Evolutionary conservation across 306 rosid genomes (phyloP).

Genomic region (Benincasa hispida): DNA sequence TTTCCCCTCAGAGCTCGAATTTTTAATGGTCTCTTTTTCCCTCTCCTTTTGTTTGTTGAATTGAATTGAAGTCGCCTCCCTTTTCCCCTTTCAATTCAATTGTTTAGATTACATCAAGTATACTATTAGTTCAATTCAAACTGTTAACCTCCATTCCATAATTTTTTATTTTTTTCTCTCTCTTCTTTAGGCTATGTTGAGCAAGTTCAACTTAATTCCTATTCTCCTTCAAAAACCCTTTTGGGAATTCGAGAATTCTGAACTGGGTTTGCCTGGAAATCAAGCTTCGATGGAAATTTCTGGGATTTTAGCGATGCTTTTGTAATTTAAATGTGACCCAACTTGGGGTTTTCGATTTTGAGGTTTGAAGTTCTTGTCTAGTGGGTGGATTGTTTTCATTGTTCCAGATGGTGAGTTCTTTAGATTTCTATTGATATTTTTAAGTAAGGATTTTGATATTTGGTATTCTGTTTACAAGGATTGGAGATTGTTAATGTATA

Average conservation of each 20-base stretch:
- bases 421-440: neutral
- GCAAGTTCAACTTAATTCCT: neutral
- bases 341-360: neutral
- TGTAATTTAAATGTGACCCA: neutral
- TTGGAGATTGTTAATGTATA: slow-evolving; percentile 5
- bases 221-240: neutral
- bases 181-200: neutral
- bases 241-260: neutral
- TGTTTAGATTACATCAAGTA: neutral
- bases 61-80: neutral
- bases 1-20: neutral
- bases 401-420: neutral
- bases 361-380: neutral
- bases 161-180: neutral
- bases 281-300: neutral
- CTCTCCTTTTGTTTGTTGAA: neutral
- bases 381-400: neutral
- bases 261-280: neutral
- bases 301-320: neutral
- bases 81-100: neutral
- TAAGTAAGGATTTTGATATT: neutral
- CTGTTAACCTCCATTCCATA: neutral
- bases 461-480: neutral
- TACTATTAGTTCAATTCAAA: neutral
- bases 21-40: neutral